phyloP scores from a whole-genome alignment of 2,329 filamentous ascomycete genomes.

The Botrytis fabae region DNA sequence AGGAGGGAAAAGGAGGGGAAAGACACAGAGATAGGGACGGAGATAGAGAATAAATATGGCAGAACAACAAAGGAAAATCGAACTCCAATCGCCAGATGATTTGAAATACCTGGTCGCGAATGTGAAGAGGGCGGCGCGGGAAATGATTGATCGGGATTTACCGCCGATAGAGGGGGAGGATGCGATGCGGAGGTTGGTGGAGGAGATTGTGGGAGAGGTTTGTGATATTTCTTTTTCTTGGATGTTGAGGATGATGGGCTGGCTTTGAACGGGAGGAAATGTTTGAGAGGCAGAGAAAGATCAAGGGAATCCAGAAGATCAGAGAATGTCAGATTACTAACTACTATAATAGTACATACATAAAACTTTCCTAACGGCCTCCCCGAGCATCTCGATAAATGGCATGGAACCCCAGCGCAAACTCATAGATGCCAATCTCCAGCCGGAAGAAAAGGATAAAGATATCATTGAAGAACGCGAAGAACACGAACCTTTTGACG shows the following conservation, averaged over 20 bases:
- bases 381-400: conserved; percentile 63
- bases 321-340: neutral
- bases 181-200: conserved; percentile 58
- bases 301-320: neutral
- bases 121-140: conserved; percentile 65
- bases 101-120: conserved; percentile 69
- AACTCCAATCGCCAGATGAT: conserved; percentile 75
- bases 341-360: conserved; percentile 54
- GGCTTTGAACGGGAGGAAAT: neutral
- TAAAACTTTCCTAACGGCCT: conserved; percentile 58
- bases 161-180: conserved; percentile 64
- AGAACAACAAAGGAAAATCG: conserved; percentile 67
- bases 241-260: neutral
- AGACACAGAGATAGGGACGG: neutral
- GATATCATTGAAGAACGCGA: conserved; percentile 38
- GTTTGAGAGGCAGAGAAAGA: neutral
- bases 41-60: conserved; percentile 31
- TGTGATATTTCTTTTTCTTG: conserved; percentile 23
- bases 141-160: conserved; percentile 67
- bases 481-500: conserved; percentile 61
- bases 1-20: neutral
- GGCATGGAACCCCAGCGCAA: conserved; percentile 48
- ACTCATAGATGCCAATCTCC: conserved; percentile 39
- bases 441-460: conserved; percentile 35
- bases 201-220: conserved; percentile 60